These are phyloP conservation scores for Scenedesmus sp. DNA, from an alignment of 163 green algal species.

Conservation along the genomic window DNA sequence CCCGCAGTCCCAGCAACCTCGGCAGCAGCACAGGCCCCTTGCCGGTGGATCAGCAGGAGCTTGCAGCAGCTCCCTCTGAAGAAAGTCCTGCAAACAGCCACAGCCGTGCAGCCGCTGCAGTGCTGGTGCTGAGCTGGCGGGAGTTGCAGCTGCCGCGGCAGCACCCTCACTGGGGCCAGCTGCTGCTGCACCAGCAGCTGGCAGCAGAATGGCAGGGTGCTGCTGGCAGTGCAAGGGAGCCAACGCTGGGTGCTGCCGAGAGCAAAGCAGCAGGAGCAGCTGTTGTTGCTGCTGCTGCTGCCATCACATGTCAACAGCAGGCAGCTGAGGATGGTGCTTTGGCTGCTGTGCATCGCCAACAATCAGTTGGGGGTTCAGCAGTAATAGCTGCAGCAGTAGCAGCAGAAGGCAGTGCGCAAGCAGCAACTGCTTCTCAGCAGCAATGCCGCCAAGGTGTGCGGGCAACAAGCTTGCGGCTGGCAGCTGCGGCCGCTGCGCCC, in stretches of 20 bases:
- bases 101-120: not conserved
- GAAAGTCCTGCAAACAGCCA: not conserved
- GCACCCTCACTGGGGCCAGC: not conserved
- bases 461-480: not conserved
- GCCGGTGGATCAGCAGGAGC: not conserved
- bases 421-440: not conserved
- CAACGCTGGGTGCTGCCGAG: not conserved
- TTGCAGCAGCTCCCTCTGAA: not conserved
- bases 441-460: not conserved
- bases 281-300: not conserved
- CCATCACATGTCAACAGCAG: not conserved
- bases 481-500: not conserved
- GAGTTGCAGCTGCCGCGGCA: not conserved
- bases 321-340: too few relatives aligned
- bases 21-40: not conserved
- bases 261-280: not conserved
- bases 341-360: too few relatives aligned
- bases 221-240: not conserved
- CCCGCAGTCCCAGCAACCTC: not conserved
- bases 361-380: not conserved
- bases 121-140: slow-evolving; percentile 4
- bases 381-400: not conserved
- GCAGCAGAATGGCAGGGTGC: not conserved
- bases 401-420: not conserved
- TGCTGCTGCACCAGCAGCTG: slow-evolving; percentile 7